Evolutionary conservation across 192 early-diverging fungal species (phyloP), one percentile per base, ranked within the genome.

Genomic region (Mortierella antarctica): DNA sequence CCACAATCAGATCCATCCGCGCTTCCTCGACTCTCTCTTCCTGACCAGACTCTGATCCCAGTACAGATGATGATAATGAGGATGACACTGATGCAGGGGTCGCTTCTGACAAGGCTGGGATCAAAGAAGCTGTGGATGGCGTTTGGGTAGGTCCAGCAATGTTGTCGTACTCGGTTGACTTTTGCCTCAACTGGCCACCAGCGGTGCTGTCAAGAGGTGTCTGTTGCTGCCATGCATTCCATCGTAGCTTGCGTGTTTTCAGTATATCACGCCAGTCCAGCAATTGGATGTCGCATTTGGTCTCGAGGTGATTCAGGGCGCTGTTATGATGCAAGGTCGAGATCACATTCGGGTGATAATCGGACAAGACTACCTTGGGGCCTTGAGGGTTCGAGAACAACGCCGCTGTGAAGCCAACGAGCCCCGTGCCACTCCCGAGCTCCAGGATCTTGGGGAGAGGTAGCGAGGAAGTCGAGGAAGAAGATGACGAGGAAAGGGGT

Each of bases 371-470:
- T 1, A 86, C 84, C 57, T 71, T 69, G 8, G 77, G 77, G 11
- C 77, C 77, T 0, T 13, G 31, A 6, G 77, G 70, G 48, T 67
- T 59, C 5, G 85, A 82, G 51, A 81, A 84, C 9, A 88, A 55
- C 3, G 84, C 57, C 10, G 84, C 85, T 23, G 86, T 67, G 47
- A 88, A 71, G 14, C 87, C 87, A 0, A 86, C 83, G 23, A 88
- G 63, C 9, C 87, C 87, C 14, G 87, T 88, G 6, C 87, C 87
- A n/a, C 85, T 88, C 46, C 87, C 87, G 54, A 88, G 79, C 42
- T 88, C 87, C 40, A 88, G 74, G 49, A 86, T 80, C 47, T 65
- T 71, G 46, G 71, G 66, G n/a, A 61, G 51, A 17, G 71, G 62
- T 7, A 65, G 11, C 42, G 64, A 52, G 47, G 58, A 15, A 8